Percentiles rank a stretch among this genome's conserved stretches.
Conservation (phyloP, 192 early-diverging fungal species). For the Paraglomus brasilianum region DNA sequence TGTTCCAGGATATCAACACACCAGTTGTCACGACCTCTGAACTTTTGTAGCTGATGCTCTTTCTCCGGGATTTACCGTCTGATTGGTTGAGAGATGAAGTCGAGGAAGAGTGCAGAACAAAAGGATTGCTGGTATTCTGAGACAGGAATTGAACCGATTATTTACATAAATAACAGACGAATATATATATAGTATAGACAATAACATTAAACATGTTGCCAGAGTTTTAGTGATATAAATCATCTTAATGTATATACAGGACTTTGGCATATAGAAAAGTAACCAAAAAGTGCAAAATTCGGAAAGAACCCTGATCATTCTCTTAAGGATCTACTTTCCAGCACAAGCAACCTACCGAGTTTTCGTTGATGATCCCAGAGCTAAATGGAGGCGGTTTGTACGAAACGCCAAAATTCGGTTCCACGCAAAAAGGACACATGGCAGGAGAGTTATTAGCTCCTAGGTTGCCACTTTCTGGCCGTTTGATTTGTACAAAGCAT, state of each 20-base stretch:
- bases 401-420: slow-evolving; percentile 78
- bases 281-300: background rate
- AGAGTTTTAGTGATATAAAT: too few species aligned
- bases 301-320: background rate
- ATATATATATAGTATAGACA: slow-evolving; percentile 32
- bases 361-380: slow-evolving; percentile 26
- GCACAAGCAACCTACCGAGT: background rate
- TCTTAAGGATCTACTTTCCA: too few species aligned
- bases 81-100: slow-evolving; percentile 14
- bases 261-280: slow-evolving; percentile 17
- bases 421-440: slow-evolving; percentile 85
- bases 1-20: slow-evolving; percentile 30
- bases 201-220: too few species aligned
- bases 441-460: slow-evolving; percentile 66
- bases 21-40: slow-evolving; percentile 70
- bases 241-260: background rate
- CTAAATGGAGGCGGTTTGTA: slow-evolving; percentile 59
- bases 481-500: slow-evolving; percentile 95
- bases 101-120: slow-evolving; percentile 30
- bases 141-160: slow-evolving; percentile 26
- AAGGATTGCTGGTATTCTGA: background rate
- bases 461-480: slow-evolving; percentile 58
- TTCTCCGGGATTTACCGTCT: slow-evolving; percentile 37
- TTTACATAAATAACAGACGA: slow-evolving; percentile 32
- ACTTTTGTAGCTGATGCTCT: slow-evolving; percentile 52